Evolutionary conservation across 2,329 filamentous ascomycete species (phyloP), one percentile per base, ranked within the genome.

Genomic region (Pseudomassariella vexata): DNA sequence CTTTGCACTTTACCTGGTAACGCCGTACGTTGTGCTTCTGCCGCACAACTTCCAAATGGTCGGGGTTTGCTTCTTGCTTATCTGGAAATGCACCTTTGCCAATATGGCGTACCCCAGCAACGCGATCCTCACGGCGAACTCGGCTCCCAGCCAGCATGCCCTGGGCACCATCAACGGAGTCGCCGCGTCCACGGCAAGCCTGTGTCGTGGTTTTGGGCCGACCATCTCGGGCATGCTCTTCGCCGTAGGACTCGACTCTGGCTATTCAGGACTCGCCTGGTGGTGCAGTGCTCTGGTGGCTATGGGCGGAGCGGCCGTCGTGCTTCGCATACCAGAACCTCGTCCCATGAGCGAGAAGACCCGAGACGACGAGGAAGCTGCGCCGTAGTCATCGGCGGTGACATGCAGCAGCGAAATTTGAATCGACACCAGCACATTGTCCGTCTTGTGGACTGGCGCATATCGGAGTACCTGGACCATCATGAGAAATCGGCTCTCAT

Each of bases 121-220:
- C 45, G 82, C 83, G 9, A 94, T 96, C 36, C 76, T 98, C 36
- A 73, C 95, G 19, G 85, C 87, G 38, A 94, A 96, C 57, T 82
- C 87, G 11, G 85, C 89, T 0, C 86, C 88, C 0, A 89, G 82
- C 6, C 82, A 83, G 35, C 74, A 85, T 30, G 84, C 94, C 1
- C 76, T 96, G 2, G 92, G 92, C 3, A 89, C 85, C 1, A 83
- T 98, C 57, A 96, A 96, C 49, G 92, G 92, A 12, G 82, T 89
- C 9, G 89, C 89, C 1, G 88, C 88, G 19, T 95, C 89, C 2
- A 88, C 86, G 3, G 92, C 92, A 4, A 95, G 88, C 53, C 65
- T 95, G 27, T 89, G 82, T 55, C 77, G 92, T 34, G 88, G 88
- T 0, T 82, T 95, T 40, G 90, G 90, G 1, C 92, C 92, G 3